Evolutionary conservation across 2,329 filamentous ascomycete genomes (phyloP), one percentile per base, ranked within the genome.

Genomic region (Pyricularia grisea): DNA sequence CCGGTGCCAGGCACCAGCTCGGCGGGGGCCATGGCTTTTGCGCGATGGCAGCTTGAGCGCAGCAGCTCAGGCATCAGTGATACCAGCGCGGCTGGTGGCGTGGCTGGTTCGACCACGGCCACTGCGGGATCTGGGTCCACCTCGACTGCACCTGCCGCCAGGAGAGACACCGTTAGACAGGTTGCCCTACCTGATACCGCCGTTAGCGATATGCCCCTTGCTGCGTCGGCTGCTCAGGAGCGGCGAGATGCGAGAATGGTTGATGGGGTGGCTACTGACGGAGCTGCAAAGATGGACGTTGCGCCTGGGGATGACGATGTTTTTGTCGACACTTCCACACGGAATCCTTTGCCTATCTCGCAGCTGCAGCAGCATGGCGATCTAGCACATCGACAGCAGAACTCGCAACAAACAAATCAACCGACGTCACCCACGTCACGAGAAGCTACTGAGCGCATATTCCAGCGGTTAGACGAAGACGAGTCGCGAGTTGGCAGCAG

Each of bases 261-360:
- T 69, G 88, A 92, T 75, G 89, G 89, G 1, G 83, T 91, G 60
- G 86, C 88, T 0, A 77, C 80, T 2, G 89, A 90, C 73, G 83
- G 86, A 50, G 77, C 82, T 3, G 77, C 77, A 50, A 36, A 50
- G 12, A 74, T 74, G 30, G 77, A 5, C 74, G 76, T 58, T 75
- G 74, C 75, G 9, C 74, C 73, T 3, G 67, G 74, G 1, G 69
- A 83, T 60, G 84, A 88, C 70, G 83, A 84, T 67, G 76, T 79
- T 11, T 88, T 89, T 71, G 82, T 91, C 28, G 89, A 92, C 77
- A 91, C 88, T 2, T 90, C 88, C 1, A 84, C 85, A 67, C 80
- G 84, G 27, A 84, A 86, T 0, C 87, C 87, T 1, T 80, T 87
- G 1, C 81, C 85, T 20, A 78, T 82, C 23, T 79, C 79, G 20